Evolutionary conservation across 176 grass and related monocot genomes (phyloP), one percentile per base, ranked within the genome.

Genomic region (Cenchrus americanus): DNA sequence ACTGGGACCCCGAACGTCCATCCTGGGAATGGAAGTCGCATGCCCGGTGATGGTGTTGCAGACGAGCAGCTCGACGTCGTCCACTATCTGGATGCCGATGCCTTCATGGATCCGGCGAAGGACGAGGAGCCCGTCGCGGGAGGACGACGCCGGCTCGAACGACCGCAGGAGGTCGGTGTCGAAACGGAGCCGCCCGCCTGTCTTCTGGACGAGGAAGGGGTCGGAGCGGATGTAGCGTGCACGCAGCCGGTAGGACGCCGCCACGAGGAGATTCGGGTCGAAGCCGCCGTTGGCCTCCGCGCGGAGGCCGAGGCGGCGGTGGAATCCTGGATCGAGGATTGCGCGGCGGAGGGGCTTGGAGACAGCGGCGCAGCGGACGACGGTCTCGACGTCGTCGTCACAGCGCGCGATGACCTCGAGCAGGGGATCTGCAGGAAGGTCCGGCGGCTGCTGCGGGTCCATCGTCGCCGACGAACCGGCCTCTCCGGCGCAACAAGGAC

Each of bases 41-140:
- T 7, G 13, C 54, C 80, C 80, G 46, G 80, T 83, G 54, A 83
- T 17, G 32, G 46, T 64, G 80, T 72, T 57, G 69, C 19, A 55
- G 60, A 80, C 58, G 22, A 7, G 18, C 2, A 40, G 19, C 17
- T 37, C 17, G 18, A 40, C 5, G 10, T 44, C 43, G 43, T 9
- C 8, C 43, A 9, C 43, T 6, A 5, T 44, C 43, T 44, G 43
- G 43, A 9, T 8, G 43, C 8, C 5, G 43, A 9, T 3, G 8
- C 6, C 32, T 54, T 8, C 1, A 5, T 17, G 50, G 6, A 10
- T 21, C 51, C 51, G 53, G 34, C 34, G 7, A 0, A 61, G 2
- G 6, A 46, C 75, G 37, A 62, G 7, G 12, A 77, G 6, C 0
- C 55, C 55, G 21, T 77, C 55, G 34, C 75, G 55, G 37, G 37